A percentile compares a stretch with the other conserved stretches of the same genome.
Evolutionary conservation across 2,329 filamentous ascomycete species (phyloP).

Genomic region (Lasiodiplodia sp.): DNA sequence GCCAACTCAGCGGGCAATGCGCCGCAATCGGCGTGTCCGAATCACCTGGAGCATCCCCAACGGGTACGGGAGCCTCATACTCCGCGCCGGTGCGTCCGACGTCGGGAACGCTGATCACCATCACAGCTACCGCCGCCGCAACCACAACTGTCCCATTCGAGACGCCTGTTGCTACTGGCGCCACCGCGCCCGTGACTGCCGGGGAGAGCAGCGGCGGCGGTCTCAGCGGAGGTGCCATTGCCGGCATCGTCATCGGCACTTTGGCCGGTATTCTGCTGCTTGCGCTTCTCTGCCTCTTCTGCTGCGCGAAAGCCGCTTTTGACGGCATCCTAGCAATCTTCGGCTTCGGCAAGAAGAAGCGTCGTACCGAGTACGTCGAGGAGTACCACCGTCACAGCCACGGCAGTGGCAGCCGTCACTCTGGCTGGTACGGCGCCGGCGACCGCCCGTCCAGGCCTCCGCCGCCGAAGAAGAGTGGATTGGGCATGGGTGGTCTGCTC

Average conservation of each 20-base stretch:
- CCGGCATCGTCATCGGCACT: slow-evolving; percentile 79
- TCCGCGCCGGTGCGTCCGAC: slow-evolving; percentile 57
- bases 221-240: slow-evolving; percentile 76
- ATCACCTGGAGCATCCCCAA: slow-evolving; percentile 46
- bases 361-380: slow-evolving; percentile 65
- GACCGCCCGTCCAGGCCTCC: slow-evolving; percentile 41
- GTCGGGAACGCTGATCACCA: slow-evolving; percentile 61
- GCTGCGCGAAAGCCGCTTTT: slow-evolving; percentile 64
- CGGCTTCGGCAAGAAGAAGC: slow-evolving; percentile 62
- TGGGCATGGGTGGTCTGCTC: slow-evolving; percentile 48
- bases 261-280: slow-evolving; percentile 72
- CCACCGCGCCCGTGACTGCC: slow-evolving; percentile 46
- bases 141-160: slow-evolving; percentile 58
- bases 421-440: slow-evolving; percentile 56
- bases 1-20: slow-evolving; percentile 65
- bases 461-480: slow-evolving; percentile 45
- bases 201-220: slow-evolving; percentile 42
- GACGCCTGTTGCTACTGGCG: slow-evolving; percentile 62
- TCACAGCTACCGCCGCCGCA: slow-evolving; percentile 53
- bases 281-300: slow-evolving; percentile 76
- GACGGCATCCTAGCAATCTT: slow-evolving; percentile 66
- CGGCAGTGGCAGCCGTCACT: slow-evolving; percentile 50
- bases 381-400: slow-evolving; percentile 67
- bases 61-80: slow-evolving; percentile 49
- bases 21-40: slow-evolving; percentile 60